Conservation (phyloP, 2,329 filamentous ascomycete genomes). For the Knoxdaviesia capensis region DNA sequence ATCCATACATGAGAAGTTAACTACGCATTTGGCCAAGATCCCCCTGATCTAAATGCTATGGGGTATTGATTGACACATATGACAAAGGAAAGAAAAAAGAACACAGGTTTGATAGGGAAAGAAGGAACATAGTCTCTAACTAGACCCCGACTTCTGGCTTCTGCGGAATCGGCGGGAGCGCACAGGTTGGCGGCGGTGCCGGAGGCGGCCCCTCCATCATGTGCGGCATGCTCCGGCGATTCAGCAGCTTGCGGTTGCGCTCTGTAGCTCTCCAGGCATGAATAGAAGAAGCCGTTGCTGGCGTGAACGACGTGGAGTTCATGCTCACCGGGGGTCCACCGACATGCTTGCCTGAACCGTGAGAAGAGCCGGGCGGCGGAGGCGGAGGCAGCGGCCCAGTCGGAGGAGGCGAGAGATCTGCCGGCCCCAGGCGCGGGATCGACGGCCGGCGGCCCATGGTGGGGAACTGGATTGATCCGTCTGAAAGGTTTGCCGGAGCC, state of each 20-base stretch:
- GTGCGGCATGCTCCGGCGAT: conserved; percentile 29
- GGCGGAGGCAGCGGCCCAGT: too few relatives aligned
- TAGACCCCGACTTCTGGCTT: conserved; percentile 5
- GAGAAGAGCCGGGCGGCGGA: conserved; percentile 2
- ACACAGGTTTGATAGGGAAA: background rate
- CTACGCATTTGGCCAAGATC: too few relatives aligned
- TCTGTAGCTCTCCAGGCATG: background rate
- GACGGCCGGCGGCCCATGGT: too few relatives aligned
- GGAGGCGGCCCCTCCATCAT: conserved; percentile 29
- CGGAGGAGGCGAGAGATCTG: too few relatives aligned
- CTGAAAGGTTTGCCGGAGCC: too few relatives aligned
- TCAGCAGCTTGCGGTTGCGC: conserved; percentile 6
- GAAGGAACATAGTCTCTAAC: background rate
- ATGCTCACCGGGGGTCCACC: conserved; percentile 6
- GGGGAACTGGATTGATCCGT: too few relatives aligned
- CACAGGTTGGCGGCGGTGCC: conserved; percentile 31
- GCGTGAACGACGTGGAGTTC: conserved; percentile 1
- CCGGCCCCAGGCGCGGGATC: too few relatives aligned
- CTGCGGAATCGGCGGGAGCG: conserved; percentile 30
- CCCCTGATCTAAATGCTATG: too few relatives aligned
- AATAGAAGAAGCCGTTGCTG: conserved; percentile 1
- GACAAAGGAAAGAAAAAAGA: background rate
- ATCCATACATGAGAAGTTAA: too few relatives aligned
- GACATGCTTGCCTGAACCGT: too few relatives aligned
- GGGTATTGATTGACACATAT: too few relatives aligned